Evolutionary conservation across 371 early-diverging fungal genomes (phyloP).

Genomic region (Mortierella sp.): DNA sequence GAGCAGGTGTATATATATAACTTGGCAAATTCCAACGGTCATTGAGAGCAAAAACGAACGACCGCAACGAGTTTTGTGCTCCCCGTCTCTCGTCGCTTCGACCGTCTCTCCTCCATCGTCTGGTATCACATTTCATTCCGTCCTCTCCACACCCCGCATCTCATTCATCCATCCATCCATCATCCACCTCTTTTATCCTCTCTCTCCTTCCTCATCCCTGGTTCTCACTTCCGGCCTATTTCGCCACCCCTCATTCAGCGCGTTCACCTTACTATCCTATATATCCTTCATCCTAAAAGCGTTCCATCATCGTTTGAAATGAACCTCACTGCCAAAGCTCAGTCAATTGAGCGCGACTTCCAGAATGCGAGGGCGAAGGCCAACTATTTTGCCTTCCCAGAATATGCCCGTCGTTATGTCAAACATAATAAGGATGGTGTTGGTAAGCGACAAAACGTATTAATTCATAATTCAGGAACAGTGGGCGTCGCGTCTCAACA

Average conservation of each 20-base stretch:
- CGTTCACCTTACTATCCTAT: not conserved
- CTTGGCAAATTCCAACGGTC: too few species aligned
- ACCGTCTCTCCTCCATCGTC: slow-evolving; percentile 1
- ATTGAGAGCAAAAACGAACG: too few species aligned
- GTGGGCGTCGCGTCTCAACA: too few species aligned
- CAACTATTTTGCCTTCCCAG: slow-evolving; percentile 57
- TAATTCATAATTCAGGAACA: not conserved
- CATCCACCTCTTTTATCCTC: not conserved
- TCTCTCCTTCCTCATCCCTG: not conserved
- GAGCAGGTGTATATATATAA: too few species aligned
- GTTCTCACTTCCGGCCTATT: not conserved
- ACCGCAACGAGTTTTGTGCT: too few species aligned
- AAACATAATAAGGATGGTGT: slow-evolving; percentile 72
- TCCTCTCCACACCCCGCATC: not conserved
- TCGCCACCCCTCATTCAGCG: not conserved
- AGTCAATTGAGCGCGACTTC: slow-evolving; percentile 40
- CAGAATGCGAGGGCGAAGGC: slow-evolving; percentile 39
- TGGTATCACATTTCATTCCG: not conserved
- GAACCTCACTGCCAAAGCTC: slow-evolving; percentile 35
- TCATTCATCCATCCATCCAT: not conserved
- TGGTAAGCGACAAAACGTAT: slow-evolving; percentile 56
- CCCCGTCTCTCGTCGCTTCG: slow-evolving; percentile 4
- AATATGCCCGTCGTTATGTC: slow-evolving; percentile 71
- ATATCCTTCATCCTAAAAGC: not conserved
- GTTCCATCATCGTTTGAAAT: slow-evolving; percentile 1